Evolutionary conservation across 768 basidiomycete species (phyloP).

Genomic region (Clathrus columnatus): DNA sequence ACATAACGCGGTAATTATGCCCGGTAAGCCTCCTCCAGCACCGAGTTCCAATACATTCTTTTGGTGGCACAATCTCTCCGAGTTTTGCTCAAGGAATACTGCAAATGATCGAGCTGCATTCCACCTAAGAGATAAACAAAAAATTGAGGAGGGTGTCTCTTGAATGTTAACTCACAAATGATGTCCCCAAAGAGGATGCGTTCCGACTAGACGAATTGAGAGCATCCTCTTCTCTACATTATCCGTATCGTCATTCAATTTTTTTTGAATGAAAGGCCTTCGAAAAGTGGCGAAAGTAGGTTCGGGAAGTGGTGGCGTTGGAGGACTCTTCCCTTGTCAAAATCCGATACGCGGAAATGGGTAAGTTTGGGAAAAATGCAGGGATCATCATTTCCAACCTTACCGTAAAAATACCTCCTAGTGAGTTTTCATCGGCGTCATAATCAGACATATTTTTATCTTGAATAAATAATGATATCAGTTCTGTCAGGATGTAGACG

Average conservation of each 20-base stretch:
- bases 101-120: slow-evolving; percentile 72
- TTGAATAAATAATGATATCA: too few species aligned
- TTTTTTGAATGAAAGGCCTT: too few species aligned
- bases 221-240: slow-evolving; percentile 31
- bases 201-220: slow-evolving; percentile 62
- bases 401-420: too few species aligned
- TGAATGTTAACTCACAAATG: slow-evolving; percentile 43
- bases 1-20: slow-evolving; percentile 62
- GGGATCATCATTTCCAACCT: too few species aligned
- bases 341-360: too few species aligned
- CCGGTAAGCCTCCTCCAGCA: slow-evolving; percentile 86
- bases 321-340: slow-evolving; percentile 13
- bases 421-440: too few species aligned
- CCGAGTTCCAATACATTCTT: slow-evolving; percentile 76
- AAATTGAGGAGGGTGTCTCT: neutral
- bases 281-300: slow-evolving; percentile 16
- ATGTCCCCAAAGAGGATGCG: slow-evolving; percentile 78
- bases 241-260: neutral
- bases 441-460: too few species aligned
- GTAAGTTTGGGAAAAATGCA: too few species aligned
- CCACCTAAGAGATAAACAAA: slow-evolving; percentile 42
- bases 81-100: slow-evolving; percentile 52
- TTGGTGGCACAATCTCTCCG: slow-evolving; percentile 31
- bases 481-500: too few species aligned
- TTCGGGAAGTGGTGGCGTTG: slow-evolving; percentile 17